Conservation (phyloP, 2,329 filamentous ascomycete species). For the Lecanicillium sp. region DNA sequence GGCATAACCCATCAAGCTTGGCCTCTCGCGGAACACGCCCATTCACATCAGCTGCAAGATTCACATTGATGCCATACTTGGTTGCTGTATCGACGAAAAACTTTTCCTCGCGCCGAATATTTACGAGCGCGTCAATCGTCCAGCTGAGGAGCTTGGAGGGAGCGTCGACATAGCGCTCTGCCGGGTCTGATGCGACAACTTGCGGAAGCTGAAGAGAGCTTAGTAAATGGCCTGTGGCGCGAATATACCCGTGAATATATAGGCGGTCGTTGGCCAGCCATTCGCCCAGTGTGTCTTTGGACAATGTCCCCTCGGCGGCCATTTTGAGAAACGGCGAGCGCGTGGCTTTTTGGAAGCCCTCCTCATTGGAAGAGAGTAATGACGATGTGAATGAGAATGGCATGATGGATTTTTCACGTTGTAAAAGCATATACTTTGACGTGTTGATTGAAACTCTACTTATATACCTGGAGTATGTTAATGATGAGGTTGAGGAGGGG, state of each 20-base stretch:
- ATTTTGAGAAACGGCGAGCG: constrained; percentile 58
- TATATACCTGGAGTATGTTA: no score
- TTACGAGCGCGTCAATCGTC: constrained; percentile 55
- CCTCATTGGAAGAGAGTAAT: constrained; percentile 41
- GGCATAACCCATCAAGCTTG: constrained; percentile 30
- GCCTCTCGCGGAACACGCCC: constrained; percentile 17
- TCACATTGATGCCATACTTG: constrained; percentile 49
- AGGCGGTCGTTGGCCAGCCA: constrained; percentile 68
- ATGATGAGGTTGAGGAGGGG: no score
- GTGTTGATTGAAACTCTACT: no score
- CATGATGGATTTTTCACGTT: no score
- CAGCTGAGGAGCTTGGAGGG: constrained; percentile 52
- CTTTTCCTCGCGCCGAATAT: constrained; percentile 56
- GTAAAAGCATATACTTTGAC: no score
- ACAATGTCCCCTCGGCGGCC: constrained; percentile 54
- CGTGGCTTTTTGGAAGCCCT: constrained; percentile 46
- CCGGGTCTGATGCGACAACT: constrained; percentile 14
- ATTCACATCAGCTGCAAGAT: constrained; percentile 18
- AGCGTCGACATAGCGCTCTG: constrained; percentile 15
- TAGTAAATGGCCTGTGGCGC: constrained; percentile 57
- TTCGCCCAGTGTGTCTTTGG: constrained; percentile 45
- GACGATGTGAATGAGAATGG: constrained; percentile 46
- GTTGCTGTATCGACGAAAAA: constrained; percentile 59
- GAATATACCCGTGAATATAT: constrained; percentile 62
- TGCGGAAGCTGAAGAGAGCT: constrained; percentile 49